phyloP scores from a whole-genome alignment of 129 eudicot genomes.

The Helianthus tuberosus region DNA sequence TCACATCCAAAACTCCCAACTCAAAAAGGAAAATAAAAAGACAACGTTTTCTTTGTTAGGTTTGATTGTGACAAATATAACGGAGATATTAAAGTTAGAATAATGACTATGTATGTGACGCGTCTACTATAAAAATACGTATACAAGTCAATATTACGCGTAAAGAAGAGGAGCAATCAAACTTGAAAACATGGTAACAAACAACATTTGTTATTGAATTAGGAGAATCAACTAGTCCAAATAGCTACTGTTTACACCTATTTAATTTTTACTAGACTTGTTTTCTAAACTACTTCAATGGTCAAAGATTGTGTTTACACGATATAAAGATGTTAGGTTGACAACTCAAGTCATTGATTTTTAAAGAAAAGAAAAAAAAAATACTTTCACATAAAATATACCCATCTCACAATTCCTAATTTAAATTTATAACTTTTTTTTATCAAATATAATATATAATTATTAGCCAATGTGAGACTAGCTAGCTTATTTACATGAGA shows the following conservation, averaged over 20 bases:
- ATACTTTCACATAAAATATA: no score
- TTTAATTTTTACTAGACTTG: neutral
- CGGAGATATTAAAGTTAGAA: slow-evolving; percentile 12
- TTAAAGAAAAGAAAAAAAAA: neutral
- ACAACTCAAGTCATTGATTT: neutral
- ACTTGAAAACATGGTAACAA: slow-evolving; percentile 13
- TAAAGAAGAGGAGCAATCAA: neutral
- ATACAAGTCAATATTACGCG: neutral
- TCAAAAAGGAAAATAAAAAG: neutral
- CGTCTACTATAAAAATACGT: neutral
- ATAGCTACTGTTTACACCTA: neutral
- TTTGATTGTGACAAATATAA: slow-evolving; percentile 27
- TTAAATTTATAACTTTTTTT: no score
- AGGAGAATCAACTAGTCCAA: neutral
- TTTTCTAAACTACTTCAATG: slow-evolving; percentile 13
- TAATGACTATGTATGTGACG: neutral
- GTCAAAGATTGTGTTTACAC: slow-evolving; percentile 35
- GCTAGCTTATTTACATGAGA: no score
- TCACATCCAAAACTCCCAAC: slow-evolving; percentile 24
- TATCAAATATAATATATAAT: no score
- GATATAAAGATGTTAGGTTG: neutral
- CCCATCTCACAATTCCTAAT: no score
- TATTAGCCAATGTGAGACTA: no score
- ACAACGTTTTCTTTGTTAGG: slow-evolving; percentile 18
- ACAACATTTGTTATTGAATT: neutral